A percentile compares a stretch with the other conserved stretches of the same genome.
phyloP scores from a whole-genome alignment of 2,329 filamentous ascomycete genomes.

The Fusarium piperis region DNA sequence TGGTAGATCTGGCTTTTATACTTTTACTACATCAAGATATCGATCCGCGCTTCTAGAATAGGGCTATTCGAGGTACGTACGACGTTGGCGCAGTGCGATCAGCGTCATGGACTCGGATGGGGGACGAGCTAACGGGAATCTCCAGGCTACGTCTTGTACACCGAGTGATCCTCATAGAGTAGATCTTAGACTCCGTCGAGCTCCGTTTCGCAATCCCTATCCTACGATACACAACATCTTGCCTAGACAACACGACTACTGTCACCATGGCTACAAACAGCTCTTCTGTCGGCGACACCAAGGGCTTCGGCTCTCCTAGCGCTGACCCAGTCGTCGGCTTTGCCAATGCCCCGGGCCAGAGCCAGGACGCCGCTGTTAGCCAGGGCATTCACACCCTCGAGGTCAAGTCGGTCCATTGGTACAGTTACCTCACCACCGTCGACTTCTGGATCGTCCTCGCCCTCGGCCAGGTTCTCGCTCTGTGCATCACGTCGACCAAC shows the following conservation, averaged over 20 bases:
- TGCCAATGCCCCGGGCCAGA: conserved; percentile 9
- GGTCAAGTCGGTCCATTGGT: conserved; percentile 65
- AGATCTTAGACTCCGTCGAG: conserved; percentile 3
- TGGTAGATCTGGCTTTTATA: not conserved
- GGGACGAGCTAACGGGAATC: not conserved
- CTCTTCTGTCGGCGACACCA: conserved; percentile 32
- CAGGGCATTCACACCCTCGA: conserved; percentile 66
- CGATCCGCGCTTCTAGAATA: conserved; percentile 4
- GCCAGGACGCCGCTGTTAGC: conserved; percentile 52
- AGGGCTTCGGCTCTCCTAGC: conserved; percentile 31
- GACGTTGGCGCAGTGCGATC: not conserved
- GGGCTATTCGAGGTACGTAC: conserved; percentile 25
- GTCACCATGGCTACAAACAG: conserved; percentile 24
- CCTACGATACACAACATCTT: conserved; percentile 9
- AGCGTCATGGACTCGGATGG: not conserved
- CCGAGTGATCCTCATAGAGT: conserved; percentile 25
- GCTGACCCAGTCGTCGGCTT: conserved; percentile 12
- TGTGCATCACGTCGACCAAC: conserved; percentile 93
- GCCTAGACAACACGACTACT: not conserved
- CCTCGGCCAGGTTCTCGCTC: conserved; percentile 83
- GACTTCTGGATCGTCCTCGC: conserved; percentile 89
- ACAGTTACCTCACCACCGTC: conserved; percentile 80
- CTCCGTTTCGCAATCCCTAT: conserved; percentile 3
- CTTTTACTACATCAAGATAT: not conserved
- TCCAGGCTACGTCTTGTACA: conserved; percentile 17